Evolutionary conservation across 1,139 yeast species (phyloP), one percentile per base, ranked within the genome.

Genomic region (Suhomyces yuchorum): DNA sequence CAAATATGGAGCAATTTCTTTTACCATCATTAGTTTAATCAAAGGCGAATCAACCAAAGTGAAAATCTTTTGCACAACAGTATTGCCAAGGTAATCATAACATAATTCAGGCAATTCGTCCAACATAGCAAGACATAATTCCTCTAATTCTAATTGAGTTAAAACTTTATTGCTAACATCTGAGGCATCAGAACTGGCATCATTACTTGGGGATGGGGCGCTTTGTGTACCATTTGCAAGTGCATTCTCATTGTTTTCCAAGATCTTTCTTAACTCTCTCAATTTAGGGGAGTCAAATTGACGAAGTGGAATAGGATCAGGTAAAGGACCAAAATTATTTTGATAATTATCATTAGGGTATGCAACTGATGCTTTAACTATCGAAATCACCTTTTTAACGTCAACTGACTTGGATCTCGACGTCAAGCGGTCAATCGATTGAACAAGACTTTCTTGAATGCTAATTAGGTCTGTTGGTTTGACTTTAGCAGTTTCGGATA

Each of bases 71-170:
- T 93, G 99, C 14, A 93, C 96, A 45, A 95, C 88, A 0, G 99
- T 93, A 63, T 93, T 93, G 19, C 99, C 99, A 51, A 95, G 75
- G 62, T 93, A 93, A 66, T 93, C 99, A 52, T 93, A 85, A 37
- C 97, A 84, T 49, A 93, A 75, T 62, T 90, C 96, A 1, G 98
- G 96, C 52, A 95, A 77, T 66, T 93, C 98, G 54, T 84, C 87
- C 55, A 89, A 71, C 93, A 93, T 88, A 5, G 91, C 87, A 44
- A 90, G 64, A 12, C 96, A 91, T 44, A 91, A 71, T 54, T 85
- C 93, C 62, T 92, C 98, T 46, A 91, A 77, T 55, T 90, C 96
- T 17, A 75, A 51, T 53, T 70, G 77, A 22, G 66, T 57, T 61
- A 73, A 54, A 8, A 55, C 44, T 39, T 56, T 56, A 5, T 36